Conservation (phyloP, 805 yeast genomes). For the Babjeviella inositovora region DNA sequence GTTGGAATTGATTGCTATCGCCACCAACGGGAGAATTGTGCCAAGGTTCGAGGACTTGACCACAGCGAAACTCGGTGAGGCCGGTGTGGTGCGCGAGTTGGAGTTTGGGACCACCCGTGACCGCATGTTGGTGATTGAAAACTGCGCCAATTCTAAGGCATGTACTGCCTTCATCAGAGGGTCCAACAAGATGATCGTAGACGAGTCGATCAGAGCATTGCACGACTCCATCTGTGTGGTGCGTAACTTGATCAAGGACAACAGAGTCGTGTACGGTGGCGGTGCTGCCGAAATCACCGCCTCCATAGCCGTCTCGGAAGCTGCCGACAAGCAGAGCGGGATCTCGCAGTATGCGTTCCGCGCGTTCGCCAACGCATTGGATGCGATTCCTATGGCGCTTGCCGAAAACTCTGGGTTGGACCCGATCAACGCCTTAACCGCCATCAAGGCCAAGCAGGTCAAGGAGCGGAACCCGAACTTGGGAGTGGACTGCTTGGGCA, state of each 20-base stretch:
- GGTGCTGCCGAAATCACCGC: slow-evolving; percentile 96
- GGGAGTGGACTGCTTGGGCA: slow-evolving; percentile 91
- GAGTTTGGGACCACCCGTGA: slow-evolving; percentile 96
- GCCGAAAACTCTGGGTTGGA: slow-evolving; percentile 96
- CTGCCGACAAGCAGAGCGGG: slow-evolving; percentile 86
- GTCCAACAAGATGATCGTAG: slow-evolving; percentile 93
- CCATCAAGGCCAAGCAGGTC: slow-evolving; percentile 73
- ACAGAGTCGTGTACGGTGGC: slow-evolving; percentile 96
- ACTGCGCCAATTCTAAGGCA: slow-evolving; percentile 72
- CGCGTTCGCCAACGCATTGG: slow-evolving; percentile 84
- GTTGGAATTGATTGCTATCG: slow-evolving; percentile 88
- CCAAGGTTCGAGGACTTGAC: slow-evolving; percentile 91
- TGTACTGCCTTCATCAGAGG: slow-evolving; percentile 93
- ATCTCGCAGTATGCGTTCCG: slow-evolving; percentile 97
- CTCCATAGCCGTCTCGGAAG: slow-evolving; percentile 80
- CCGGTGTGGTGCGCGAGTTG: slow-evolving; percentile 73
- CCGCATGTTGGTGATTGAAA: slow-evolving; percentile 88
- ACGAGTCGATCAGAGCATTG: slow-evolving; percentile 90
- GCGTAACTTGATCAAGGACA: slow-evolving; percentile 83
- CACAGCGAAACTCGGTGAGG: slow-evolving; percentile 69
- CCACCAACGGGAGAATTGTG: slow-evolving; percentile 93
- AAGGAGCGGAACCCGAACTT: slow-evolving; percentile 51
- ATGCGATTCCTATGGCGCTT: slow-evolving; percentile 81
- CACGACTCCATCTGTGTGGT: slow-evolving; percentile 97
- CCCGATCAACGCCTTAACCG: slow-evolving; percentile 81